Evolutionary conservation across 1,284 basidiomycete species (phyloP), one percentile per base, ranked within the genome.

Genomic region (Amylostereum chailletii): DNA sequence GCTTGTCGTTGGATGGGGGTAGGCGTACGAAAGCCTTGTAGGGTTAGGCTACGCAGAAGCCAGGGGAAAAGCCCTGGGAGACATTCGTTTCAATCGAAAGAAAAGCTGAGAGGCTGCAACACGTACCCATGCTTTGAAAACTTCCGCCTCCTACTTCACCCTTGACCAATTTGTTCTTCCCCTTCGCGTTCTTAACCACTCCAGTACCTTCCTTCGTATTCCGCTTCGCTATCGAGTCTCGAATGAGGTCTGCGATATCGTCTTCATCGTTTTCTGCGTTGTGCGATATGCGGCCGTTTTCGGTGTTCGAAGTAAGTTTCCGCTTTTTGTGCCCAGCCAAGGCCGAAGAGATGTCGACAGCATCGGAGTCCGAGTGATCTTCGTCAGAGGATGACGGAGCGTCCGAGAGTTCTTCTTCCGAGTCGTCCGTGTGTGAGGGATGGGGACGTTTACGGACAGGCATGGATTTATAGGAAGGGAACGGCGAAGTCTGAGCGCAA

Each of bases 1-100:
- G 94, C 77, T 11, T 90, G 77, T 6, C 95, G 80, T 67, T 99
- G 96, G 46, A 99, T 99, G 0, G 96, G 96, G 0, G 96, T 99
- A 8, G 96, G 96, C 38, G 85, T 87, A 47, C 90, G 89, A 71
- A 93, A 98, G 8, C 95, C 95, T 62, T 96, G 86, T n/a, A 97
- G 72, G 2, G 89, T 86, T 41, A 99, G 72, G 2, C 93, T 86
- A 44, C 92, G 83, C 31, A 96, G 75, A 0, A 98, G 71, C 34
- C 83, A 81, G 0, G 93, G 90, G 57, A 90, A 81, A 4, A 98
- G 75, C 47, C 90, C 93, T 92, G 54, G n/a, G 30, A 32, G 31
- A 41, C 19, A 32, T 5, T 41, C 40, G 34, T 42, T 40, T 26
- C 38, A 11, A 29, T 42, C 40, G 49, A 36, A 44, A 42, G 41